These are phyloP conservation scores for Amphibolis antarctica DNA, from an alignment of 106 monocot genomes.

Conservation along the genomic window DNA sequence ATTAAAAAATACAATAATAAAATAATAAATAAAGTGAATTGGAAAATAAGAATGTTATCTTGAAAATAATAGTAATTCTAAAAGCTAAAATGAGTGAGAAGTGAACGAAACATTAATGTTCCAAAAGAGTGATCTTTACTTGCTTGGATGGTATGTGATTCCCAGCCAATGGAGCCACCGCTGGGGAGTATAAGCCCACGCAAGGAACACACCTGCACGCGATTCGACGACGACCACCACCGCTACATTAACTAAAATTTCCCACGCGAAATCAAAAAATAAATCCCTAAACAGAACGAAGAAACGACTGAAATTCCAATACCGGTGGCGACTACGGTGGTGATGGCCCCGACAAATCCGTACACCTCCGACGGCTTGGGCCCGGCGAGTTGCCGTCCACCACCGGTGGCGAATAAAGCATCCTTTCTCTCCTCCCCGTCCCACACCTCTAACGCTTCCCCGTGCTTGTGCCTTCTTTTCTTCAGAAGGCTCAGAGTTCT, in stretches of 20 bases:
- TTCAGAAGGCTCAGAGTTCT: conserved; percentile 57
- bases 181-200: conserved; percentile 93
- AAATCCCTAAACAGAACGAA: background rate
- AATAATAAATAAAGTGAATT: no score
- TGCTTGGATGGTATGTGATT: conserved; percentile 95
- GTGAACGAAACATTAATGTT: no score
- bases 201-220: conserved; percentile 51
- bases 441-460: conserved; percentile 3
- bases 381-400: conserved; percentile 32
- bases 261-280: background rate
- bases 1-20: no score
- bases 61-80: background rate
- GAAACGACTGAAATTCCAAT: background rate
- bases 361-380: conserved; percentile 94
- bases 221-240: background rate
- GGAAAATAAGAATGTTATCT: no score
- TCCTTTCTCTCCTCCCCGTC: conserved; percentile 11
- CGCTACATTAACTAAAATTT: no score
- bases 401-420: background rate
- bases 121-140: conserved; percentile 30
- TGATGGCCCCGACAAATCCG: conserved; percentile 94
- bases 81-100: background rate
- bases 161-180: conserved; percentile 68
- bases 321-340: conserved; percentile 79
- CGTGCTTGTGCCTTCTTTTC: conserved; percentile 10